A percentile compares a stretch with the other conserved stretches of the same genome.
Conservation (phyloP, 2,329 filamentous ascomycete genomes). For the Cytospora mali region DNA sequence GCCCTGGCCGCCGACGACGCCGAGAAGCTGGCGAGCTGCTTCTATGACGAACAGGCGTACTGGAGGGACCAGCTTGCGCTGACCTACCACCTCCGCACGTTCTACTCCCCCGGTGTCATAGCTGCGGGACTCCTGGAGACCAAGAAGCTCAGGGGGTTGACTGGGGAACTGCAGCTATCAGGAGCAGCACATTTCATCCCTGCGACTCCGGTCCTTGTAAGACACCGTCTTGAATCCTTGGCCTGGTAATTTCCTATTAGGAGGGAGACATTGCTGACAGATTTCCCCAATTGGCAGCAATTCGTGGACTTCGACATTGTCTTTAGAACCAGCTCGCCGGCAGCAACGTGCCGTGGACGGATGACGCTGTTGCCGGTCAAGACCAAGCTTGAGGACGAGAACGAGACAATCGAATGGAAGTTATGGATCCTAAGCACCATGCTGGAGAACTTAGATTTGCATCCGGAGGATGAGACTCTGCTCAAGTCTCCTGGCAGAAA, state of each 20-base stretch:
- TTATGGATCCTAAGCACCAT: slow-evolving; percentile 40
- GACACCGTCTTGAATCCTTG: background rate
- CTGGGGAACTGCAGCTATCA: background rate
- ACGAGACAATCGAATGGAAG: slow-evolving; percentile 35
- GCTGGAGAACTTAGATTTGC: slow-evolving; percentile 32
- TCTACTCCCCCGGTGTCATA: slow-evolving; percentile 31
- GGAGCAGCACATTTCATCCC: slow-evolving; percentile 12
- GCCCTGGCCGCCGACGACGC: slow-evolving; percentile 31
- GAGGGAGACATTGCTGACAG: background rate
- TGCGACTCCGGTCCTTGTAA: slow-evolving; percentile 12
- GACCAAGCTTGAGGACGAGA: background rate
- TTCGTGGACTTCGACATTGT: slow-evolving; percentile 37
- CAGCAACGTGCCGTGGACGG: slow-evolving; percentile 37
- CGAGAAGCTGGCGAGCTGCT: slow-evolving; percentile 33
- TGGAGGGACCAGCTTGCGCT: slow-evolving; percentile 42
- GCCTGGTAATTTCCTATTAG: background rate
- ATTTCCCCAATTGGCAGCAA: background rate
- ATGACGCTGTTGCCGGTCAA: slow-evolving; percentile 36
- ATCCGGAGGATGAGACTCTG: slow-evolving; percentile 36
- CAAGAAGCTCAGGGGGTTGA: slow-evolving; percentile 2
- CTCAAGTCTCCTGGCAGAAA: slow-evolving; percentile 30
- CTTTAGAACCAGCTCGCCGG: slow-evolving; percentile 39
- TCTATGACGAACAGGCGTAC: slow-evolving; percentile 38
- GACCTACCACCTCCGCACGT: slow-evolving; percentile 43
- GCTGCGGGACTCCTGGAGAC: slow-evolving; percentile 13